These are phyloP conservation scores for Amoebophrya sp. DNA, from an alignment of 169 alveolate genomes.

Conservation along the genomic window DNA sequence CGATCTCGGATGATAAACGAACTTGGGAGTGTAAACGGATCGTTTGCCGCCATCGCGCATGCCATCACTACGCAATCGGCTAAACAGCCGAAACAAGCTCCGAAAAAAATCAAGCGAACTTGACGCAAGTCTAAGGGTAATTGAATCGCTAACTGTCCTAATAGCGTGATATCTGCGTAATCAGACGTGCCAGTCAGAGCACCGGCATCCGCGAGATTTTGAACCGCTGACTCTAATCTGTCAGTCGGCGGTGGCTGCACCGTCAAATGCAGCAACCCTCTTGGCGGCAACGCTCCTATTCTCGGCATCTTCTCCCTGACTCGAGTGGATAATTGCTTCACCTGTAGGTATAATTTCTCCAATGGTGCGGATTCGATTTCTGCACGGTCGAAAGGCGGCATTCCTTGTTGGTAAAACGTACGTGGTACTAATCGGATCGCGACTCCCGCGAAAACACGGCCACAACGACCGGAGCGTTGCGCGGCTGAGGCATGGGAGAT, in stretches of 20 bases:
- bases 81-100: not conserved
- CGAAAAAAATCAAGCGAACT: not conserved
- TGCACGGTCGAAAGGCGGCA: conserved; percentile 43
- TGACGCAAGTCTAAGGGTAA: not conserved
- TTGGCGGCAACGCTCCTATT: conserved; percentile 25
- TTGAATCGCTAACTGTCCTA: not conserved
- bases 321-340: not conserved
- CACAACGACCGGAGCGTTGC: conserved; percentile 49
- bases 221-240: not conserved
- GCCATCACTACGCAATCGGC: not conserved
- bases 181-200: not conserved
- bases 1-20: not conserved
- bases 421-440: conserved; percentile 40
- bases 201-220: not conserved
- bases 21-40: not conserved
- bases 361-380: conserved; percentile 53
- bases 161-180: not conserved
- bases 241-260: conserved; percentile 39
- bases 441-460: conserved; percentile 45
- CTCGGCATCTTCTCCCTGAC: not conserved
- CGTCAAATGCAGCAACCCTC: conserved; percentile 36
- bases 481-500: conserved; percentile 45
- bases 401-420: conserved; percentile 30
- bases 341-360: conserved; percentile 11
- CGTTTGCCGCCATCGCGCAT: not conserved